Percentiles rank a stretch among this genome's conserved stretches.
Evolutionary conservation across 2,329 filamentous ascomycete species (phyloP).

Genomic region (Aspergillus puulaauensis): DNA sequence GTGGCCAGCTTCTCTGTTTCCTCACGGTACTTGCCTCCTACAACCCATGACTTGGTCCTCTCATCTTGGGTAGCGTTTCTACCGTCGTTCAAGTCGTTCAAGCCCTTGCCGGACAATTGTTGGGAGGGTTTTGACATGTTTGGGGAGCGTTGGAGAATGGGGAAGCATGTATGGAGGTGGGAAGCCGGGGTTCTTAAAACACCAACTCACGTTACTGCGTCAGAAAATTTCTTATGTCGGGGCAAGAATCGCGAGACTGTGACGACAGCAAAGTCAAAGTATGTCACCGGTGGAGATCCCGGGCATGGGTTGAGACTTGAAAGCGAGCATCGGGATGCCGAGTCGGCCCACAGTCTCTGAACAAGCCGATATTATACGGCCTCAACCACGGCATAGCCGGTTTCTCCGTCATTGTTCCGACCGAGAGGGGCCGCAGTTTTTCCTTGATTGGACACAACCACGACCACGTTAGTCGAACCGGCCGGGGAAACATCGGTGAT

Average conservation of each 20-base stretch:
- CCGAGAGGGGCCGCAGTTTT: not conserved
- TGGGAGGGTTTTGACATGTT: not conserved
- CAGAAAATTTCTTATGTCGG: not conserved
- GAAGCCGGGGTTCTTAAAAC: not conserved
- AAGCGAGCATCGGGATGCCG: not conserved
- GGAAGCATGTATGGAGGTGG: not conserved
- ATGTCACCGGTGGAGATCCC: not conserved
- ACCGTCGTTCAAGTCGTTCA: not conserved
- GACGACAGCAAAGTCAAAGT: not conserved
- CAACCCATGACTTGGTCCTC: slow-evolving; percentile 11
- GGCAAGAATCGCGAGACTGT: not conserved
- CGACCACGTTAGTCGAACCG: not conserved
- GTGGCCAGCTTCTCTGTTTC: slow-evolving; percentile 17
- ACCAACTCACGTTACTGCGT: not conserved
- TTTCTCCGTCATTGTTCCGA: no score
- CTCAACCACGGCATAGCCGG: no score
- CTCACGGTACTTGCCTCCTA: slow-evolving; percentile 30
- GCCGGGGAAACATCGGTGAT: not conserved
- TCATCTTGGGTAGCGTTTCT: not conserved
- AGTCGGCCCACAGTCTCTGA: not conserved
- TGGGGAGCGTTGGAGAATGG: not conserved
- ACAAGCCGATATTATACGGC: no score
- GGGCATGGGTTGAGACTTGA: not conserved
- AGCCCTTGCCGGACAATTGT: not conserved
- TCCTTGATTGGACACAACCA: not conserved